These are phyloP conservation scores for Hemerocallis citrina DNA, from an alignment of 106 monocot species.

Conservation along the genomic window DNA sequence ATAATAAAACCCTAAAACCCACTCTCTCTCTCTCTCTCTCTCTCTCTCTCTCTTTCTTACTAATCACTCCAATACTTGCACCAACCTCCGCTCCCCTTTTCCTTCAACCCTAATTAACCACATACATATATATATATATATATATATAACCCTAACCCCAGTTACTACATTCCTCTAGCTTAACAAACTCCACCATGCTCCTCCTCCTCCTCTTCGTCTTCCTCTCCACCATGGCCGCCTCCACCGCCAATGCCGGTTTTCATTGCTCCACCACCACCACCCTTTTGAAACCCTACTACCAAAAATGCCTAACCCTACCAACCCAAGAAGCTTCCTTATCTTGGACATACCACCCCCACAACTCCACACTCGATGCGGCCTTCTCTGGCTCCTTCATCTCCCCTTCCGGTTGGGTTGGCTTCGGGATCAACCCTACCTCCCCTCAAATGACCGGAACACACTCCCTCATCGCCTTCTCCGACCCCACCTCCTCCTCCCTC, in stretches of 20 bases:
- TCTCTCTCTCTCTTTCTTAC: not conserved
- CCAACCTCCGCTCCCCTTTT: too few relatives aligned
- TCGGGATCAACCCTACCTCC: slow-evolving; percentile 63
- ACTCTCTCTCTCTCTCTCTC: not conserved
- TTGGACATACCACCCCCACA: slow-evolving; percentile 69
- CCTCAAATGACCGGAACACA: slow-evolving; percentile 64
- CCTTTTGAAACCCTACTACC: slow-evolving; percentile 39
- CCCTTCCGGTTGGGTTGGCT: slow-evolving; percentile 81
- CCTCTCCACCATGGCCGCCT: not conserved
- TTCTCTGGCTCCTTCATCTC: slow-evolving; percentile 65
- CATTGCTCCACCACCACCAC: slow-evolving; percentile 32
- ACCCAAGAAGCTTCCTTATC: slow-evolving; percentile 58
- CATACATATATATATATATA: too few relatives aligned
- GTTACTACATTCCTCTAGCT: not conserved
- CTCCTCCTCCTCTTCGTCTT: slow-evolving; percentile 19
- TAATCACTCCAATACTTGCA: not conserved
- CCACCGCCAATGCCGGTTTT: not conserved
- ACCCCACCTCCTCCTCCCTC: slow-evolving; percentile 44
- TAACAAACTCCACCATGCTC: slow-evolving; percentile 1
- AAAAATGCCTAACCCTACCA: slow-evolving; percentile 55
- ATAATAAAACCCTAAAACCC: too few relatives aligned
- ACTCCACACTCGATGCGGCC: slow-evolving; percentile 54
- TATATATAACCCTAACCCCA: not conserved
- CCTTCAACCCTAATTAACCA: too few relatives aligned
- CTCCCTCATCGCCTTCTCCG: slow-evolving; percentile 57